phyloP scores from a whole-genome alignment of 768 basidiomycete species.

The Lanmaoa pseudosensibilis region DNA sequence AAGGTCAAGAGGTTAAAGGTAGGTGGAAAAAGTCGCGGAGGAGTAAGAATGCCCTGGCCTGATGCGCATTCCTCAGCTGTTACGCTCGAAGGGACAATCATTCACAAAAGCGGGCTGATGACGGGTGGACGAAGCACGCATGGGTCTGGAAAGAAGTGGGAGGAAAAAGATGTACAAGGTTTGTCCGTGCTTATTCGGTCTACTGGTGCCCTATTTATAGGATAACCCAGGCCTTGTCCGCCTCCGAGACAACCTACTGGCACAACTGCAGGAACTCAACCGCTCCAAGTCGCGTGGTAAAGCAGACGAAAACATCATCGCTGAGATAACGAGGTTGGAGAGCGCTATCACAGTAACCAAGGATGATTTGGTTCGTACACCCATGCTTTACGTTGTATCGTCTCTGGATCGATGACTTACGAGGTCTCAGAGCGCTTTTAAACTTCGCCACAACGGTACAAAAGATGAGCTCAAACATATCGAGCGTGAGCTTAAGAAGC shows the following conservation, averaged over 20 bases:
- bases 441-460: conserved; percentile 71
- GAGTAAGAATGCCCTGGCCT: neutral
- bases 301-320: conserved; percentile 75
- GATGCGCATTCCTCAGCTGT: conserved; percentile 58
- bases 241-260: conserved; percentile 65
- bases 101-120: conserved; percentile 96
- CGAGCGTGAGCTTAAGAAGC: conserved; percentile 65
- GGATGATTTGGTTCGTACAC: conserved; percentile 74
- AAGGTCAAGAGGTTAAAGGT: conserved; percentile 97
- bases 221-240: conserved; percentile 47
- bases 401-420: neutral
- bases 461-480: conserved; percentile 84
- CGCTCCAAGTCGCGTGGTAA: conserved; percentile 83
- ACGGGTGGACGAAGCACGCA: conserved; percentile 90
- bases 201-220: conserved; percentile 24
- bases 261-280: conserved; percentile 78
- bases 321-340: conserved; percentile 78
- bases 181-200: conserved; percentile 9
- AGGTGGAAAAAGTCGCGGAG: conserved; percentile 42
- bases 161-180: conserved; percentile 93
- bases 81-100: conserved; percentile 93
- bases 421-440: conserved; percentile 63
- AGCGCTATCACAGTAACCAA: conserved; percentile 68
- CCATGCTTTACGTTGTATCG: neutral
- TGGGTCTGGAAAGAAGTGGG: conserved; percentile 82